These are phyloP conservation scores for Stereocaulon alpinum DNA, from an alignment of 495 filamentous ascomycete species.

Conservation along the genomic window DNA sequence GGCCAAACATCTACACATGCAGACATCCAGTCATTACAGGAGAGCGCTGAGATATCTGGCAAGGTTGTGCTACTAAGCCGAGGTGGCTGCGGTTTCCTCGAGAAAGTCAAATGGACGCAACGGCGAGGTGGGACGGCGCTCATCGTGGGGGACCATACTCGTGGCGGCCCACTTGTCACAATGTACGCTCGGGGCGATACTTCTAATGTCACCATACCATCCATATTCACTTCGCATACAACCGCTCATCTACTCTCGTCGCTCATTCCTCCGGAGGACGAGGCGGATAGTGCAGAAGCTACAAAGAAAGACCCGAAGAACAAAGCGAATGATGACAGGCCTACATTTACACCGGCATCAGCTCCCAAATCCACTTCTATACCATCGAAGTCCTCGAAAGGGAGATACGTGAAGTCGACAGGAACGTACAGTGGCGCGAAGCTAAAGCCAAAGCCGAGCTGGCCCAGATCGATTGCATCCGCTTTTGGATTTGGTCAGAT, in stretches of 20 bases:
- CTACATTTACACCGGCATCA: slow-evolving; percentile 19
- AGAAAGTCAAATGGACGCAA: slow-evolving; percentile 96
- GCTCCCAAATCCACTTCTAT: slow-evolving; percentile 22
- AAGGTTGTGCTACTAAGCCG: slow-evolving; percentile 84
- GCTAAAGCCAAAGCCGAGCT: slow-evolving; percentile 29
- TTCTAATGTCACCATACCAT: slow-evolving; percentile 86
- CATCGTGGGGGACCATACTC: slow-evolving; percentile 88
- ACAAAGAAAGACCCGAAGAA: slow-evolving; percentile 1
- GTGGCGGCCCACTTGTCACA: slow-evolving; percentile 74
- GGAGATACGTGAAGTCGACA: slow-evolving; percentile 14
- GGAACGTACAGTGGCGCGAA: slow-evolving; percentile 1
- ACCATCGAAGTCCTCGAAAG: slow-evolving; percentile 20
- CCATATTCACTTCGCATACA: slow-evolving; percentile 88
- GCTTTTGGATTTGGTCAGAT: slow-evolving; percentile 43
- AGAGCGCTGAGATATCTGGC: slow-evolving; percentile 85
- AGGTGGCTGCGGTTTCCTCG: slow-evolving; percentile 91
- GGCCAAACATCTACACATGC: slow-evolving; percentile 52
- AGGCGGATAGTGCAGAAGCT: background rate
- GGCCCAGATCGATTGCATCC: slow-evolving; percentile 47
- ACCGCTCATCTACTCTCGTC: slow-evolving; percentile 91
- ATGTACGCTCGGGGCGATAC: slow-evolving; percentile 97
- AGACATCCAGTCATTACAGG: slow-evolving; percentile 90
- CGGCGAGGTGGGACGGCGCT: slow-evolving; percentile 76
- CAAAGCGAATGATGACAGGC: slow-evolving; percentile 3
- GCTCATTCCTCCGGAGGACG: slow-evolving; percentile 54